Evolutionary conservation across 2,329 filamentous ascomycete species (phyloP).

Genomic region (Fusarium coffeatum): DNA sequence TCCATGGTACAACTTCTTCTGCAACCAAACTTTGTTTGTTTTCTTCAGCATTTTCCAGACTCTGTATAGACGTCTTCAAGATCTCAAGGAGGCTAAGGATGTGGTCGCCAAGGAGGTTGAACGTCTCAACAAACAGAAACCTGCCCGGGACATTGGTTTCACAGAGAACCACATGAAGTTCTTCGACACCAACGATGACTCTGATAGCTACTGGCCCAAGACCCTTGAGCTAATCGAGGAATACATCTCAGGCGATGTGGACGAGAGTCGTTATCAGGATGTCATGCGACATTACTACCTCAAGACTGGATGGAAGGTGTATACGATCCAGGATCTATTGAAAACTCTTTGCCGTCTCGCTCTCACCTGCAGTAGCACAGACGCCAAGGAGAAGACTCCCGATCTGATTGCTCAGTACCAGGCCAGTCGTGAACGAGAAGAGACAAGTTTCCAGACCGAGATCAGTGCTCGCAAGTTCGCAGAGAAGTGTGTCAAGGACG

Average conservation of each 20-base stretch:
- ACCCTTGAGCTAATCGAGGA: constrained; percentile 88
- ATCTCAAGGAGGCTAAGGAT: constrained; percentile 82
- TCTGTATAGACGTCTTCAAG: constrained; percentile 85
- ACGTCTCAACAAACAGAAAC: constrained; percentile 79
- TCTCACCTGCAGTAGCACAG: constrained; percentile 83
- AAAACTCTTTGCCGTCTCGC: constrained; percentile 84
- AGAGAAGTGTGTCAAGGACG: constrained; percentile 92
- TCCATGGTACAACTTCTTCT: constrained; percentile 88
- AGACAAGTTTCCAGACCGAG: constrained; percentile 90
- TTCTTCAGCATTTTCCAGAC: constrained; percentile 95
- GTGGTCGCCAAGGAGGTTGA: constrained; percentile 79
- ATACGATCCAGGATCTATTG: constrained; percentile 90
- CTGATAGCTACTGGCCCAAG: constrained; percentile 83
- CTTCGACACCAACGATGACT: constrained; percentile 72
- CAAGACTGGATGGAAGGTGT: constrained; percentile 90
- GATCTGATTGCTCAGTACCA: constrained; percentile 92
- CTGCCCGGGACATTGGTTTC: constrained; percentile 85
- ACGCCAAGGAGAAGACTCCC: constrained; percentile 91
- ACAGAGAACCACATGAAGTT: constrained; percentile 82
- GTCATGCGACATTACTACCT: constrained; percentile 92
- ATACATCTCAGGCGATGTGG: constrained; percentile 83
- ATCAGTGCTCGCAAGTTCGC: constrained; percentile 91
- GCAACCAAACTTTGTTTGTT: constrained; percentile 90
- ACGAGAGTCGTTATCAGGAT: constrained; percentile 87
- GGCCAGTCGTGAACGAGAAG: constrained; percentile 81